Base-by-base conservation (phyloP, 2,329 filamentous ascomycete genomes). In the Esteya vermicola region DNA sequence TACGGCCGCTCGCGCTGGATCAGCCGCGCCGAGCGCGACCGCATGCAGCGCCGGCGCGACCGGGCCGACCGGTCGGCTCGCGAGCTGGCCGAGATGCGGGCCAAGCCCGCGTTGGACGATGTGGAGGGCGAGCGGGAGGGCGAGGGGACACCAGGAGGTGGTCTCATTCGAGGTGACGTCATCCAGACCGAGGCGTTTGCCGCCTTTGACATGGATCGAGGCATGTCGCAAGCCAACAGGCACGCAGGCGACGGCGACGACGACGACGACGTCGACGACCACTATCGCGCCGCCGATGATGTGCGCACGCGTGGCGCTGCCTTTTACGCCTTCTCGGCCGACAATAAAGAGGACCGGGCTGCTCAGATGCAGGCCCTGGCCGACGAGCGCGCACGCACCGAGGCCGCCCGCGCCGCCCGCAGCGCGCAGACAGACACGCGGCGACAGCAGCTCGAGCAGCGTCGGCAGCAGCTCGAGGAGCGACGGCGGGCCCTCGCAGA, bases 271-370 rank as follows among this genome's bases (percentile, higher is more conserved):
- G 14, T 26, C 14, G 74, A 80, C 50, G 68, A 70, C 51, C 89
- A 96, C 60, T 98, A 96, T 59, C 82, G 95, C 56, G 85, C 85
- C 1, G 72, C 74, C 45, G 71, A 70, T 45, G 91, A 98, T 67
- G 77, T 94, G 36, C 69, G 91, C 45, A 85, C 76, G 33, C 89
- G 91, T 51, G 91, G 91, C 4, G 84, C 83, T 0, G 91, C 84
- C 0, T 98, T 96, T 61, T 95, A 86, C 63, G 78, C 81, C 42
- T 96, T 98, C 55, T 85, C 80, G 43, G 73, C 72, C 48, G 81
- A 93, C 56, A 77, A 93, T 57, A 78, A 81, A 53, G 76, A 72
- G 48, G 65, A 67, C 47, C 66, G 78, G 53, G 59, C 60, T 51
- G 51, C 52, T 36, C 84, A 96, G 67, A 94, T 96, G 84, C 68